Percentiles rank a stretch among this genome's conserved stretches.
Conservation (phyloP, 2,329 filamentous ascomycete species). For the Pseudocercospora vitis region DNA sequence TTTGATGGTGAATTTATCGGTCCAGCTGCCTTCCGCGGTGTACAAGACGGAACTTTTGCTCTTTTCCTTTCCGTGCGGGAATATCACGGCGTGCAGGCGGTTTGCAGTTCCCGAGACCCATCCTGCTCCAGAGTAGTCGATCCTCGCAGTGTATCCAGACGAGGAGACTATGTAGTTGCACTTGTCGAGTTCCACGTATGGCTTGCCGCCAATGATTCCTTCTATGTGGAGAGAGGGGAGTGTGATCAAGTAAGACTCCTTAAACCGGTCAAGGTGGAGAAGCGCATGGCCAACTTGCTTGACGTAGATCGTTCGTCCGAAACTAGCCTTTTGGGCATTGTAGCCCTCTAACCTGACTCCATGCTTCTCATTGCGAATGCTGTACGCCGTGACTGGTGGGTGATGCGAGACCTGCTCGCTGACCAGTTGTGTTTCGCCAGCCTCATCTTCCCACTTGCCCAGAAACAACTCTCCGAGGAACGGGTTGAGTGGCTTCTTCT, state of each 20-base stretch:
- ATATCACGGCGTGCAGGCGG: constrained; percentile 74
- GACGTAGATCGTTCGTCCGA: constrained; percentile 89
- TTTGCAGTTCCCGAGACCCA: constrained; percentile 98
- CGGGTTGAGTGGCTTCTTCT: constrained; percentile 97
- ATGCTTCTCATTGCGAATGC: constrained; percentile 81
- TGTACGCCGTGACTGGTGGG: constrained; percentile 91
- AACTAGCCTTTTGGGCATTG: constrained; percentile 94
- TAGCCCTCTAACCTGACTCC: constrained; percentile 78
- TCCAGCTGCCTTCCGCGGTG: constrained; percentile 89
- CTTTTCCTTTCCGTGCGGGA: constrained; percentile 68
- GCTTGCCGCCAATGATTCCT: constrained; percentile 79
- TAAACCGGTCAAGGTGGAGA: constrained; percentile 66
- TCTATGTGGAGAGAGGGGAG: constrained; percentile 91
- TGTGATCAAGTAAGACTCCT: constrained; percentile 84
- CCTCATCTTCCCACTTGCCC: constrained; percentile 81
- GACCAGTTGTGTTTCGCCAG: constrained; percentile 79
- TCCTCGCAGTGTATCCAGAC: constrained; percentile 80
- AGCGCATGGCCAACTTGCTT: constrained; percentile 77
- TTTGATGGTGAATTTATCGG: constrained; percentile 75
- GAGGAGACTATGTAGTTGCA: constrained; percentile 82
- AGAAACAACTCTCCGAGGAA: constrained; percentile 94
- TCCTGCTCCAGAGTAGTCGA: constrained; percentile 90
- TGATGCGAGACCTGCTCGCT: constrained; percentile 98
- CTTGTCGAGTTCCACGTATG: constrained; percentile 88
- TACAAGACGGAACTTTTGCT: constrained; percentile 63